Evolutionary conservation across 106 monocot genomes (phyloP).

Genomic region (Phalaenopsis aphrodite): DNA sequence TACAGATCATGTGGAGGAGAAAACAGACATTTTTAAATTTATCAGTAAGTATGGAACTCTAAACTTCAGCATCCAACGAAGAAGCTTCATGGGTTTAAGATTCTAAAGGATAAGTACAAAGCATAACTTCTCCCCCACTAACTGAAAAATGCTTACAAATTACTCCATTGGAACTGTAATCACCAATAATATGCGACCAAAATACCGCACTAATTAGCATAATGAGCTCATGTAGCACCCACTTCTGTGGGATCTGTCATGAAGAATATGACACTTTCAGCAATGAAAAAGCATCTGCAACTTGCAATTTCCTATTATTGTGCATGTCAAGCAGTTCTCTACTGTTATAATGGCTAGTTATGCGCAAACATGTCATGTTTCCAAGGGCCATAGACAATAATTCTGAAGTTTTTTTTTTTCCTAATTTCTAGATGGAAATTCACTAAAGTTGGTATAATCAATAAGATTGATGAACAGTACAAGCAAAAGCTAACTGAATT

Average conservation of each 20-base stretch:
- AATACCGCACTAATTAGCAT: not conserved
- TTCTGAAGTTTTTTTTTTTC: too few relatives aligned
- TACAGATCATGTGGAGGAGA: not conserved
- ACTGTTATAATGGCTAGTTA: too few relatives aligned
- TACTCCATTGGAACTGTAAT: not conserved
- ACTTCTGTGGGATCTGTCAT: not conserved
- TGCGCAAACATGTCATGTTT: too few relatives aligned
- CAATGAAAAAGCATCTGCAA: too few relatives aligned
- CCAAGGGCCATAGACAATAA: too few relatives aligned
- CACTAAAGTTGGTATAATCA: too few relatives aligned
- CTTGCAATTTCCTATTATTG: not conserved
- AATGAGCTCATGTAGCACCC: not conserved
- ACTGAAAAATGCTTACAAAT: not conserved
- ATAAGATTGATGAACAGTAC: too few relatives aligned
- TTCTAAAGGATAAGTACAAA: not conserved
- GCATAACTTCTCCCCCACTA: not conserved
- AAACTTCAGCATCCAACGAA: not conserved
- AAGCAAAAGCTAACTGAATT: too few relatives aligned
- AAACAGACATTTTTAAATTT: not conserved
- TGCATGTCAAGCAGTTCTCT: too few relatives aligned
- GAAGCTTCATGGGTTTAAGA: not conserved
- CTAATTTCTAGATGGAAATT: too few relatives aligned
- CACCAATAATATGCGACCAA: not conserved
- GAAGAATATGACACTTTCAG: not conserved
- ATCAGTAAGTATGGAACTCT: not conserved